Evolutionary conservation across 1,284 basidiomycete species (phyloP), one percentile per base, ranked within the genome.

Genomic region (Schizopora paradoxa): DNA sequence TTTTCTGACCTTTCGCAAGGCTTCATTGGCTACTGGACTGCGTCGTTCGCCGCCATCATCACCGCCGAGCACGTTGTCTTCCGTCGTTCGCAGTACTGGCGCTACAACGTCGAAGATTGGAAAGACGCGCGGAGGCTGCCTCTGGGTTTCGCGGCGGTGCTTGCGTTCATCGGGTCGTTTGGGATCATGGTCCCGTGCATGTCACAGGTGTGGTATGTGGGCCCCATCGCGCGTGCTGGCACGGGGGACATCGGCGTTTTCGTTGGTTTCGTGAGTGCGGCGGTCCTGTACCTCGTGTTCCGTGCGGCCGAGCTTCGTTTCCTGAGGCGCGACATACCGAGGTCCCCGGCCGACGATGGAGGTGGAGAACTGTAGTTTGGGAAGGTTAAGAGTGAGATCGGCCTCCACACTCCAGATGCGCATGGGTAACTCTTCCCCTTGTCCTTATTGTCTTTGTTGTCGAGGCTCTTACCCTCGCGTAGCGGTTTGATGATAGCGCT

Each of bases 21-120:
- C 33, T 54, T 80, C 35, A 77, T 79, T 49, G 77, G 80, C 16
- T 82, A 81, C 61, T 82, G 79, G 80, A 62, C 72, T 32, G 61
- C 74, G n/a, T 66, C 68, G 3, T 82, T 75, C 61, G 63, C 67
- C 19, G 71, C 68, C 1, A 74, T 81, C 51, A 61, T 79, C 29
- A 56, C 80, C 29, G 63, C 65, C 3, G 82, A 84, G 53, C 79
- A 83, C 54, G 57, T 78, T 49, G 43, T 82, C 34, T 78, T 81
- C 62, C 73, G 77, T 2, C 55, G 58, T n/a, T n/a, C n/a, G n/a
- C n/a, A n/a, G n/a, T n/a, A n/a, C n/a, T 60, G n/a, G n/a, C n/a
- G n/a, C n/a, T n/a, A n/a, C n/a, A n/a, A n/a, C n/a, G n/a, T n/a
- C n/a, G n/a, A n/a, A 63, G 13, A 61, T 64, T 77, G 74, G 74